Percentiles rank a stretch among this genome's conserved stretches.
Conservation (phyloP, 176 grass and related monocot species). For the sorghum (Sorghum bicolor) region DNA sequence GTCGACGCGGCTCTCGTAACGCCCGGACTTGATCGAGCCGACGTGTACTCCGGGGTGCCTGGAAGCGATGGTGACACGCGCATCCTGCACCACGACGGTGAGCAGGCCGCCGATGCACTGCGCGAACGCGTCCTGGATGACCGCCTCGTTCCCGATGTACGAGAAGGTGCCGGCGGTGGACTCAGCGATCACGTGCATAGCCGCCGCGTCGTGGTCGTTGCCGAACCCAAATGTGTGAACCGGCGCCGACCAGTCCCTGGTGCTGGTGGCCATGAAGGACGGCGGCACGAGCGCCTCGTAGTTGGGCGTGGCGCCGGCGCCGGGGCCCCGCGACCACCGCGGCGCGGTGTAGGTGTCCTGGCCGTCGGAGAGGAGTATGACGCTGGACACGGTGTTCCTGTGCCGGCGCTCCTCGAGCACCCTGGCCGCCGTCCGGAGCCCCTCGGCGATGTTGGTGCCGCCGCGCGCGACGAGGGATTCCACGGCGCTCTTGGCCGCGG, state of each 20-base stretch:
- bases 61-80: conserved; percentile 15
- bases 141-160: conserved; percentile 53
- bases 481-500: conserved; percentile 12
- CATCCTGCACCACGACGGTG: conserved; percentile 52
- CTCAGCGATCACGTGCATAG: conserved; percentile 61
- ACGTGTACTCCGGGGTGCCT: conserved; percentile 29
- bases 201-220: conserved; percentile 59
- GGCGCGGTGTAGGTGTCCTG: conserved; percentile 46
- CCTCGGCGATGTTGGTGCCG: conserved; percentile 63
- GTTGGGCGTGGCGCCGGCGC: not conserved
- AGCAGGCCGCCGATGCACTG: conserved; percentile 79
- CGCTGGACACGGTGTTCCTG: conserved; percentile 62
- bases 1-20: conserved; percentile 49
- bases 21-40: conserved; percentile 38
- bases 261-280: not conserved
- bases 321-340: not conserved
- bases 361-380: conserved; percentile 81
- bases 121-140: conserved; percentile 74
- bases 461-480: conserved; percentile 32
- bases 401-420: conserved; percentile 50
- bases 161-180: conserved; percentile 69
- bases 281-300: conserved; percentile 56
- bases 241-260: not conserved
- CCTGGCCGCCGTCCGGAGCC: conserved; percentile 47
- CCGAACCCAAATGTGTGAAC: conserved; percentile 89